Conservation (phyloP, 306 rosid genomes). For the Astragalus membranaceus region DNA sequence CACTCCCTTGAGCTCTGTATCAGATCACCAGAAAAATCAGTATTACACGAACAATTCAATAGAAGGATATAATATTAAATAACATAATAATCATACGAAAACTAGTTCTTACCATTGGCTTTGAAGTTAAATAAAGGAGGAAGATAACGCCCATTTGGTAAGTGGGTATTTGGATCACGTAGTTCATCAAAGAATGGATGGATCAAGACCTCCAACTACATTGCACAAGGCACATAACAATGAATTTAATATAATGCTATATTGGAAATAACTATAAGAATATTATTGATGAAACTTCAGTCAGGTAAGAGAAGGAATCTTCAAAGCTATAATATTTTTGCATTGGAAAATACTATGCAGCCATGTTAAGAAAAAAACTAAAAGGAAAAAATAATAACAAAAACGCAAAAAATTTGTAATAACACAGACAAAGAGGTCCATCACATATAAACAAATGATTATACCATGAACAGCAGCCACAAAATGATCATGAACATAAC, state of each 20-base stretch:
- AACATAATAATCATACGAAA: neutral
- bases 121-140: constrained; percentile 82
- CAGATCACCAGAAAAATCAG: constrained; percentile 9
- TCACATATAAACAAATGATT: neutral
- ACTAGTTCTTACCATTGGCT: constrained; percentile 46
- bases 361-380: neutral
- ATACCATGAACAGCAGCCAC: neutral
- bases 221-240: neutral
- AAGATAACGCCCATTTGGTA: constrained; percentile 76
- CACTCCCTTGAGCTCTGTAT: constrained; percentile 67
- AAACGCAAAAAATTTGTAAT: too few relatives aligned
- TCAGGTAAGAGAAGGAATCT: neutral
- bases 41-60: neutral
- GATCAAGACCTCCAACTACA: constrained; percentile 71
- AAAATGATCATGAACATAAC: neutral
- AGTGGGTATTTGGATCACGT: constrained; percentile 66
- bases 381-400: too few relatives aligned
- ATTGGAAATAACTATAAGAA: neutral
- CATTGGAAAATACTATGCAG: neutral
- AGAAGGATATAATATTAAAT: neutral
- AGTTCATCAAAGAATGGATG: constrained; percentile 84
- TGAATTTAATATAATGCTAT: neutral
- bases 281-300: neutral
- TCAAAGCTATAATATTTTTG: neutral
- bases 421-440: neutral